Base-by-base conservation (phyloP, 2,329 filamentous ascomycete species). In the Colletotrichum brevisporum region DNA sequence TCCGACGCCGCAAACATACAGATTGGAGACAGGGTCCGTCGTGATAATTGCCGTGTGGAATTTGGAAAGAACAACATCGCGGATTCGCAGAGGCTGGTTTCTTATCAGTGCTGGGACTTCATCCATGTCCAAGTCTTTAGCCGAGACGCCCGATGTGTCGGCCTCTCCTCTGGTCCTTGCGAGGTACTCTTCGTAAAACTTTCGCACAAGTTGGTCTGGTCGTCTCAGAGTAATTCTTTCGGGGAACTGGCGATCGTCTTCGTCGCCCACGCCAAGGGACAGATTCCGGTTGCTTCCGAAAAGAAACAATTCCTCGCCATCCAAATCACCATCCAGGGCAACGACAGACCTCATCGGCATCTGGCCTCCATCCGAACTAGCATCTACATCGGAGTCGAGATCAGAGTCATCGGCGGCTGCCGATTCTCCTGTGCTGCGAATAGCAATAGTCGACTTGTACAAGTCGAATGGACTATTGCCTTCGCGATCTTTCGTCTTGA, bases 251-350 rank as follows among this genome's bases (percentile, higher is more conserved):
- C 96, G 90, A 77, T 99, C 95, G 78, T 98, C 94, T 75, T 97
- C 92, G 76, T 99, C 95, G n/a, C 95, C 95, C 69, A 98, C 91
- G 1, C 96, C 96, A 24, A 99, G 87, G 0, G 93, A 96, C 10
- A 97, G 82, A 74, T 99, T 99, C 76, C 96, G 97, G 81, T 98
- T 99, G 80, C 95, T 98, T 57, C 96, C 96, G 80, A 98, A 98
- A 1, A 94, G 92, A 75, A 94, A 98, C 1, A 98, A 83, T 76
- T 99, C 96, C 75, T 97, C 94, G 9, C 94, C 95, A 31, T 75
- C 71, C 2, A 71, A 66, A 1, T 70, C 66, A 4, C 57, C 66
- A 26, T 76, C 75, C 21, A 75, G 65, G 6, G 61, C 71, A 27
- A 63, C 71, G 27, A 72, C 58, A 16, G 70, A 27, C 59, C 62